These are phyloP conservation scores for Pezicula rhizophila DNA, from an alignment of 2,329 filamentous ascomycete species.

Conservation along the genomic window DNA sequence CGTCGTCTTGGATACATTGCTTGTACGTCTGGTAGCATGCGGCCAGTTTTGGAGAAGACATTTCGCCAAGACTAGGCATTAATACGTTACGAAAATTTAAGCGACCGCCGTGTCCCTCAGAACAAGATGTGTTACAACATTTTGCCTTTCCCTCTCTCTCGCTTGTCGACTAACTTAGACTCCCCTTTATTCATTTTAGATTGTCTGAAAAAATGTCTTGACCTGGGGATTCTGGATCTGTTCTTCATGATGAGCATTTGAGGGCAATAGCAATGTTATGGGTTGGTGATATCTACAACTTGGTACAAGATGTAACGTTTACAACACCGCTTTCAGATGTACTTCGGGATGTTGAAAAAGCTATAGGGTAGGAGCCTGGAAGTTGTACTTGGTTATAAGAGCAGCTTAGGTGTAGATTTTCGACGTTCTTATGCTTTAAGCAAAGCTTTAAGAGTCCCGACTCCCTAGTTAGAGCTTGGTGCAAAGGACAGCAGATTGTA, in stretches of 20 bases:
- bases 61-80: background rate
- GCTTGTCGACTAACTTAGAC: background rate
- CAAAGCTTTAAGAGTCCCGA: no score
- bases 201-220: background rate
- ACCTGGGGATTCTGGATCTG: background rate
- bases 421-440: no score
- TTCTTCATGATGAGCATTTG: background rate
- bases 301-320: no score
- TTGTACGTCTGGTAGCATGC: background rate
- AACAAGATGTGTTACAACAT: background rate
- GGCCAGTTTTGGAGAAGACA: background rate
- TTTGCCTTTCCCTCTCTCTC: background rate
- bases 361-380: no score
- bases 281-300: background rate
- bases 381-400: no score
- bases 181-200: background rate
- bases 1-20: background rate
- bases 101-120: background rate
- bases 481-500: no score
- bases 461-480: no score
- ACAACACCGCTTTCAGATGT: no score
- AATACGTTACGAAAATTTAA: background rate
- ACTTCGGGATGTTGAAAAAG: no score
- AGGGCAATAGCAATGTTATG: background rate
- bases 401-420: no score